Base-by-base conservation (phyloP, 2,329 filamentous ascomycete genomes). In the Cladosporium sp. region DNA sequence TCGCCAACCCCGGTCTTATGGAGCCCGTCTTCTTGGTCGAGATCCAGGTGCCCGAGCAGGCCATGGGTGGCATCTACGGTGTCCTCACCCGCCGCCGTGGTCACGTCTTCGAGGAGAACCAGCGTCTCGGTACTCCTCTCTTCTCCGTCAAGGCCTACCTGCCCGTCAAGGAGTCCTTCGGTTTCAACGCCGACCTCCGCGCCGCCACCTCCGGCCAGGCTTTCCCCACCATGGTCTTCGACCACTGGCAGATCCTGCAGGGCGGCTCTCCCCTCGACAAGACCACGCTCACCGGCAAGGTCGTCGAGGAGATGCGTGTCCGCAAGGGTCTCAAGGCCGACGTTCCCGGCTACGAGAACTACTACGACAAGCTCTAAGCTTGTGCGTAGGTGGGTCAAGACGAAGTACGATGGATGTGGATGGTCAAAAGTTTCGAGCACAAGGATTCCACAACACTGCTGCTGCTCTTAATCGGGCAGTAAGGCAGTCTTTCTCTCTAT, bases 41-140 rank as follows among this genome's bases (percentile, higher is more conserved):
- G 78, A 99, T 99, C 76, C 91, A 96, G 81, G 93, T 99, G 58
- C 92, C 92, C 69, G 93, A 99, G 83, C 80, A 85, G 70, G 92
- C 93, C 73, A 97, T 99, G 93, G 93, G 93, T 83, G 93, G 93
- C 84, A 95, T 99, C 77, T 99, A 99, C 79, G 88, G 91, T 86
- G 91, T 96, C 71, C 88, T 99, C 68, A 96, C 91, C 77, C 88
- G 91, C 71, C 83, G 91, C 76, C 86, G 93, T 88, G 93, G 93
- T 83, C 92, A 97, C 85, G 93, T 99, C 78, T 96, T 97, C 84
- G 80, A 81, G 73, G 93, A 99, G 82, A 88, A 95, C 82, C 93
- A 99, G 83, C 89, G 93, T 71, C 88, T 92, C 58, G 93, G 93
- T 78, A 99, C 93, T 73, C 93, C 93, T 77, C 88, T 99, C 58